Evolutionary conservation across 495 filamentous ascomycete genomes (phyloP).

Genomic region (Talaromyces proteolyticus): DNA sequence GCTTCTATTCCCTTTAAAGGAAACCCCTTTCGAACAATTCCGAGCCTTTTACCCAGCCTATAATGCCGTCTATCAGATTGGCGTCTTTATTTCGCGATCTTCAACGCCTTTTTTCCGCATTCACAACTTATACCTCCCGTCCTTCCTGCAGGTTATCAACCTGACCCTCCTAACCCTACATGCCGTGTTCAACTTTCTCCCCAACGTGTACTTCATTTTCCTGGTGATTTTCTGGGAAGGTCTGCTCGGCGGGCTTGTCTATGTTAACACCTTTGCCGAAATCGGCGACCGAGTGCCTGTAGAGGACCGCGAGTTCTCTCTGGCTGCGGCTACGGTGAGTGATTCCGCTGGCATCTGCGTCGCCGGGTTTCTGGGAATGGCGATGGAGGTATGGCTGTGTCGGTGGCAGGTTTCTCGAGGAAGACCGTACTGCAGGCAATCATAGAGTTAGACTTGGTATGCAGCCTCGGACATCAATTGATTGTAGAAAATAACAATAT

Average conservation of each 20-base stretch:
- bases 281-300: slow-evolving; percentile 73
- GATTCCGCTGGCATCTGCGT: slow-evolving; percentile 89
- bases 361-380: slow-evolving; percentile 79
- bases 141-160: slow-evolving; percentile 78
- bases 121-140: slow-evolving; percentile 73
- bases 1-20: slow-evolving; percentile 72
- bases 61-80: slow-evolving; percentile 85
- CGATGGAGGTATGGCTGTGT: slow-evolving; percentile 78
- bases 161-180: slow-evolving; percentile 69
- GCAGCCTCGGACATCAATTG: too few species aligned
- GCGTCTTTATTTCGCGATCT: slow-evolving; percentile 90
- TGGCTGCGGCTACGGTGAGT: slow-evolving; percentile 86
- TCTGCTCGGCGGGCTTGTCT: slow-evolving; percentile 81
- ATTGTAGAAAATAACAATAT: too few species aligned
- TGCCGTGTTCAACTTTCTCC: slow-evolving; percentile 70
- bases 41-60: slow-evolving; percentile 93
- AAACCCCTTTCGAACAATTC: slow-evolving; percentile 72
- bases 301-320: slow-evolving; percentile 81
- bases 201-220: slow-evolving; percentile 78
- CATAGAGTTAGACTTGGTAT: slow-evolving; percentile 10
- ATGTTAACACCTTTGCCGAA: slow-evolving; percentile 93
- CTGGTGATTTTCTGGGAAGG: slow-evolving; percentile 92
- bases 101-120: slow-evolving; percentile 82
- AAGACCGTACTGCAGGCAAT: slow-evolving; percentile 63
- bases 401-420: slow-evolving; percentile 73